Evolutionary conservation across 2,329 filamentous ascomycete species (phyloP), one percentile per base, ranked within the genome.

Genomic region (Colletotrichum graminicola): DNA sequence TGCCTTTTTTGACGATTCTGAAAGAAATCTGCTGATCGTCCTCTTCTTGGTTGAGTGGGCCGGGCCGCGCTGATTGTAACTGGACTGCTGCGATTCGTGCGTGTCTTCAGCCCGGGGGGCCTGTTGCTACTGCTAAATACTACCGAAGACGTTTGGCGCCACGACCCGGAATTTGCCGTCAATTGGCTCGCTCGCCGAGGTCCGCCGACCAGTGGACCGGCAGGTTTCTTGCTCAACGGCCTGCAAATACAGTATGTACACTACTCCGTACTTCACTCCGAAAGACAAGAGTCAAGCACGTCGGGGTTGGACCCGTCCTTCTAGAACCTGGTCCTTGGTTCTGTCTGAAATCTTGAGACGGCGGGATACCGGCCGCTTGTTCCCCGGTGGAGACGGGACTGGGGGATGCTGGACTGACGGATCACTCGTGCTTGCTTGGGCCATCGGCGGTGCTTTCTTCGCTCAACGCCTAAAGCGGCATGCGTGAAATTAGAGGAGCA

Each of bases 261-360:
- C 7, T 16, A 45, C 8, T 41, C 5, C 39, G 16, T 43, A 70
- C 55, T 39, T 70, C 29, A 5, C 32, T 12, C 23, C 23, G 56
- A 32, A 43, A 55, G 49, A 66, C 32, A 43, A 47, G 65, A 67
- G 57, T 63, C 67, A 66, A 61, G 63, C 26, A 43, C 63, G 56
- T 47, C 65, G 51, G 29, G 29, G 29, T 14, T 14, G 45, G 64
- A 51, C 64, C 68, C 59, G 52, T 67, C 68, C 59, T 71, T 71
- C 68, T 67, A 67, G 68, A 67, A 71, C 64, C 64, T 67, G 64
- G 64, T 26, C 59, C 59, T 52, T 51, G 56, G 68, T 57, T 52
- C 63, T 67, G 51, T 56, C 47, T 71, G 68, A 71, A 67, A 71
- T 59, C 57, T 67, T 71, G 68, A 71, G 64, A 71, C 68, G 34